These are phyloP conservation scores for Ampelomyces quisqualis DNA, from an alignment of 2,329 filamentous ascomycete species.

Conservation along the genomic window DNA sequence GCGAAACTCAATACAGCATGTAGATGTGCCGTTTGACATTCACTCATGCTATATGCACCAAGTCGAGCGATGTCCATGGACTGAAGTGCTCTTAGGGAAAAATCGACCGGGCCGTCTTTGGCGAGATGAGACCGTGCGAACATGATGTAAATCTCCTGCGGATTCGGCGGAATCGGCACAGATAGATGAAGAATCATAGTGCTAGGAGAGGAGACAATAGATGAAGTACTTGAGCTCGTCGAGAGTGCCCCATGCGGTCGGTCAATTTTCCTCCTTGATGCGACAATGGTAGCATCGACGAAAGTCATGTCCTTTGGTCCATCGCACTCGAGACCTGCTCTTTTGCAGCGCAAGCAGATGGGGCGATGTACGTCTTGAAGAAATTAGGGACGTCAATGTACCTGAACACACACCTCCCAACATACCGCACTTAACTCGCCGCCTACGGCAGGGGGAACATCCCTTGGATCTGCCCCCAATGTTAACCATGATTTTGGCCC, in stretches of 20 bases:
- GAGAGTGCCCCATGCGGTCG: not conserved
- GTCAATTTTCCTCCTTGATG: conserved; percentile 21
- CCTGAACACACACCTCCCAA: not conserved
- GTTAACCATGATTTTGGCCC: too few relatives aligned
- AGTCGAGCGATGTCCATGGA: conserved; percentile 16
- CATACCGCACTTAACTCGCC: conserved; percentile 38
- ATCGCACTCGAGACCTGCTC: conserved; percentile 24
- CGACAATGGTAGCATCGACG: conserved; percentile 28
- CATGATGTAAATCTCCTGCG: conserved; percentile 30
- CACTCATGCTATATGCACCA: conserved; percentile 1
- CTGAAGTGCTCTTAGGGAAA: conserved; percentile 19
- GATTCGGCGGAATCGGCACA: conserved; percentile 7
- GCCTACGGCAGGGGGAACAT: conserved; percentile 33
- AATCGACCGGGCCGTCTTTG: conserved; percentile 25
- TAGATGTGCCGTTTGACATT: conserved; percentile 8
- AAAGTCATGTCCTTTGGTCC: conserved; percentile 26
- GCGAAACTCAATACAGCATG: conserved; percentile 29
- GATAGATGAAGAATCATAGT: not conserved
- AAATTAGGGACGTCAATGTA: conserved; percentile 6
- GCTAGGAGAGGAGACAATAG: not conserved
- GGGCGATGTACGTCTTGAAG: conserved; percentile 30
- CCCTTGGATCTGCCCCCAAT: conserved; percentile 36
- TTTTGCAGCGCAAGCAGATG: conserved; percentile 28
- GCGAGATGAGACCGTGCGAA: conserved; percentile 21
- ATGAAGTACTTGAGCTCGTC: not conserved